Evolutionary conservation across 768 basidiomycete species (phyloP).

Genomic region (Pisolithus marmoratus): DNA sequence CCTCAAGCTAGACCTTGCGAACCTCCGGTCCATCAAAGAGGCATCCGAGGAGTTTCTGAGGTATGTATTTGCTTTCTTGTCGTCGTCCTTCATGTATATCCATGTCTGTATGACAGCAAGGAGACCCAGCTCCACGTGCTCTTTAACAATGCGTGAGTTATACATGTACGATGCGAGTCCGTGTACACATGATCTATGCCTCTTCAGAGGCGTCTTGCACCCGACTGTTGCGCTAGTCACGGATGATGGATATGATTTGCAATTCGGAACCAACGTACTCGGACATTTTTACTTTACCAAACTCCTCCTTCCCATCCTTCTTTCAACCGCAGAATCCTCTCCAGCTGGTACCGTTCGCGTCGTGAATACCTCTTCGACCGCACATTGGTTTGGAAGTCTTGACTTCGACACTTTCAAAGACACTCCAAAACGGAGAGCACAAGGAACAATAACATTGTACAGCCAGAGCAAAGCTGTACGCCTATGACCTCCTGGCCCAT

Average conservation of each 20-base stretch:
- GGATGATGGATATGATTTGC: slow-evolving; percentile 28
- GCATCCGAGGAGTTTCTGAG: slow-evolving; percentile 26
- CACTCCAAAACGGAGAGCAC: slow-evolving; percentile 29
- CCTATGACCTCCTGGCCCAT: neutral
- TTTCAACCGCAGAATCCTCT: slow-evolving; percentile 18
- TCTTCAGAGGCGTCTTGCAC: slow-evolving; percentile 20
- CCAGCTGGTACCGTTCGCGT: slow-evolving; percentile 25
- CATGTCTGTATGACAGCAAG: slow-evolving; percentile 8
- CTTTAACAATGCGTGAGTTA: slow-evolving; percentile 28
- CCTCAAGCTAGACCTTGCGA: slow-evolving; percentile 28
- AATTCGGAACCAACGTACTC: slow-evolving; percentile 29
- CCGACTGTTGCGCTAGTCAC: slow-evolving; percentile 16
- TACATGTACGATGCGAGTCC: neutral
- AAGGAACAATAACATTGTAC: slow-evolving; percentile 21
- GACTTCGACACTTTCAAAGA: slow-evolving; percentile 36
- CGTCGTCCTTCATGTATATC: neutral
- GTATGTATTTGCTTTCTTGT: slow-evolving; percentile 1
- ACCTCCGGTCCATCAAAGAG: slow-evolving; percentile 24
- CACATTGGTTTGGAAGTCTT: slow-evolving; percentile 15
- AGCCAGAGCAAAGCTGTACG: slow-evolving; percentile 29
- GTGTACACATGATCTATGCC: no score
- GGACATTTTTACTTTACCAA: slow-evolving; percentile 30
- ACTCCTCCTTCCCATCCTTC: slow-evolving; percentile 19
- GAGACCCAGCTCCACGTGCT: slow-evolving; percentile 24
- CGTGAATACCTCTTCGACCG: slow-evolving; percentile 24